Evolutionary conservation across 2,329 filamentous ascomycete genomes (phyloP), one percentile per base, ranked within the genome.

Genomic region (Fusarium verticillioides): DNA sequence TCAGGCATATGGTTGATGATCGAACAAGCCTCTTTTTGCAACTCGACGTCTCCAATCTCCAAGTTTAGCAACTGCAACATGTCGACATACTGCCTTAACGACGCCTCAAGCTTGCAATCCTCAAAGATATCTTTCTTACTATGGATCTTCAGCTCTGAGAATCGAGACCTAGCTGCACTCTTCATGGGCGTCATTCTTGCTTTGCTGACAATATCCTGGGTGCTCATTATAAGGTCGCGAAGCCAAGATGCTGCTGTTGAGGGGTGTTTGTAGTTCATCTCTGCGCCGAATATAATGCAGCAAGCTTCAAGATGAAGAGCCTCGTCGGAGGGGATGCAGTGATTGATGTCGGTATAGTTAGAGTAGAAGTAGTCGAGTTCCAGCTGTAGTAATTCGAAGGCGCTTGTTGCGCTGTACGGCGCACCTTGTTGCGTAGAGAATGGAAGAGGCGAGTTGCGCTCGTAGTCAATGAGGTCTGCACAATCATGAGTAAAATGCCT

Each of bases 381-480:
- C 3, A 82, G 61, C 42, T 84, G 83, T 3, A 84, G 71, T 0
- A 82, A 60, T 50, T 84, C 83, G 50, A 83, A 83, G 0, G 81
- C 77, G 9, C 70, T 77, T 9, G 66, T 50, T 34, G 63, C 39
- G 58, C 76, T 32, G 54, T 74, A 64, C 39, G 77, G 77, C 1
- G 70, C 70, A 26, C 73, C 66, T 7, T 69, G 49, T 23, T 73
- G 34, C 30, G 77, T 40, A 36, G 63, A 58, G 21, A 78, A 79
- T 1, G 77, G 77, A 7, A 77, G 66, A 1, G 77, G 77, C 0
- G 72, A 68, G 16, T 74, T 65, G 1, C 75, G 62, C 13, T 77
- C 75, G 8, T 62, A 66, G 5, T 72, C 72, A 13, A 77, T 77
- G 2, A 77, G 50, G 2, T 58, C 50, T 69, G 1, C 4, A 4